Conservation (phyloP, 2,329 filamentous ascomycete species). For the Fusarium coffeatum region DNA sequence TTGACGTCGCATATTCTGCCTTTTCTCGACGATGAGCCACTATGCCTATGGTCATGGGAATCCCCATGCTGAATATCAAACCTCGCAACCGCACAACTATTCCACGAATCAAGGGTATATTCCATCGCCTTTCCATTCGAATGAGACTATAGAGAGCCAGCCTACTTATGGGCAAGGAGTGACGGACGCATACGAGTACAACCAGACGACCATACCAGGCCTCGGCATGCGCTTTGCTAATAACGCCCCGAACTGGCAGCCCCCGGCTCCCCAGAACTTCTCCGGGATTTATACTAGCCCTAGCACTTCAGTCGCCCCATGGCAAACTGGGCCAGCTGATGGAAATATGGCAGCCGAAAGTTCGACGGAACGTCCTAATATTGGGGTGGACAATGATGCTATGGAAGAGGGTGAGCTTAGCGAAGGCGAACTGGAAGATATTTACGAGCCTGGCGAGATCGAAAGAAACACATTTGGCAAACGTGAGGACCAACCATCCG, state of each 20-base stretch:
- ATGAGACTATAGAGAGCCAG: conserved; percentile 12
- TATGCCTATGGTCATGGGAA: conserved; percentile 45
- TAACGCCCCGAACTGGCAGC: conserved; percentile 30
- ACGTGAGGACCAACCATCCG: neutral
- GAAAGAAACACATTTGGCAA: conserved; percentile 6
- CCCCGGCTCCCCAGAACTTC: conserved; percentile 19
- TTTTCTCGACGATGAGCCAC: conserved; percentile 46
- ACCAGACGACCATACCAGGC: conserved; percentile 51
- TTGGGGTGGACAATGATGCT: conserved; percentile 29
- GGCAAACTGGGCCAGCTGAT: neutral
- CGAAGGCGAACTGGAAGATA: conserved; percentile 72
- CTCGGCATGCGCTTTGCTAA: conserved; percentile 48
- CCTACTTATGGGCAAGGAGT: conserved; percentile 15
- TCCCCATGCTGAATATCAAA: conserved; percentile 38
- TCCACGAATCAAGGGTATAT: conserved; percentile 28
- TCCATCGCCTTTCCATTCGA: conserved; percentile 16
- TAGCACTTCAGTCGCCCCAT: neutral
- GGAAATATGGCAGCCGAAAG: neutral
- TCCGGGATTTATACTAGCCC: conserved; percentile 1
- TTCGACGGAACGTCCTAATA: conserved; percentile 1
- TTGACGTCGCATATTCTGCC: neutral
- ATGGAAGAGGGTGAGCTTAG: conserved; percentile 81
- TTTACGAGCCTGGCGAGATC: conserved; percentile 59
- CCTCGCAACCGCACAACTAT: conserved; percentile 38
- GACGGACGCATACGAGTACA: conserved; percentile 41